These are phyloP conservation scores for Solanum gracilifrons DNA, from an alignment of 257 asterid genomes.

Conservation along the genomic window DNA sequence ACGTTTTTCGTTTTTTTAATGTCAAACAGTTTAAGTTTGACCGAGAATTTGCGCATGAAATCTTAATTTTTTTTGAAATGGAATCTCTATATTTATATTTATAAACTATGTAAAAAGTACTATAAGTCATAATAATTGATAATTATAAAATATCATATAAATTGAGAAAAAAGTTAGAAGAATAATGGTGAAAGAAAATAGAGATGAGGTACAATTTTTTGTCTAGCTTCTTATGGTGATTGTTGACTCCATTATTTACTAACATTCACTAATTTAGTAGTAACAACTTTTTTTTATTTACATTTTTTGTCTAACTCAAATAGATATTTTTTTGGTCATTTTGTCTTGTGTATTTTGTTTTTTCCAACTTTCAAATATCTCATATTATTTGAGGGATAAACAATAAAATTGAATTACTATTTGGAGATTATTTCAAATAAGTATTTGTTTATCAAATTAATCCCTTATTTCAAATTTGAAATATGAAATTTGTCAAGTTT, in stretches of 20 bases:
- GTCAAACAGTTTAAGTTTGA: neutral
- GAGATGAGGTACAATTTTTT: neutral
- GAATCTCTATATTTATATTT: no score
- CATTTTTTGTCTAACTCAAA: neutral
- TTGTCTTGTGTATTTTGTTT: neutral
- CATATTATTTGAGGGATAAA: neutral
- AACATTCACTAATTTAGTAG: neutral
- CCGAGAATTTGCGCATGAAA: no score
- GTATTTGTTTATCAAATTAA: neutral
- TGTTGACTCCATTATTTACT: neutral
- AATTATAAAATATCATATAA: no score
- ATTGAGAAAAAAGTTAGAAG: neutral
- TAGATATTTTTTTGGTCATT: neutral
- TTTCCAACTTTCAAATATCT: neutral
- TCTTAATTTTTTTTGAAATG: no score
- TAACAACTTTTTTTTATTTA: neutral
- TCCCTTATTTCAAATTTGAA: neutral
- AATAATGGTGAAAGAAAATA: neutral
- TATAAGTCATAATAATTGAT: neutral
- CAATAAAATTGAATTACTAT: neutral
- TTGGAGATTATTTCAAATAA: neutral
- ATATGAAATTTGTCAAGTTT: neutral
- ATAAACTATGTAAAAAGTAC: no score
- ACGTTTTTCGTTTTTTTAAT: fast-evolving
- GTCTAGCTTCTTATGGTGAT: neutral